Evolutionary conservation across 331 rosid genomes (phyloP).

Genomic region (Quercus phellos): DNA sequence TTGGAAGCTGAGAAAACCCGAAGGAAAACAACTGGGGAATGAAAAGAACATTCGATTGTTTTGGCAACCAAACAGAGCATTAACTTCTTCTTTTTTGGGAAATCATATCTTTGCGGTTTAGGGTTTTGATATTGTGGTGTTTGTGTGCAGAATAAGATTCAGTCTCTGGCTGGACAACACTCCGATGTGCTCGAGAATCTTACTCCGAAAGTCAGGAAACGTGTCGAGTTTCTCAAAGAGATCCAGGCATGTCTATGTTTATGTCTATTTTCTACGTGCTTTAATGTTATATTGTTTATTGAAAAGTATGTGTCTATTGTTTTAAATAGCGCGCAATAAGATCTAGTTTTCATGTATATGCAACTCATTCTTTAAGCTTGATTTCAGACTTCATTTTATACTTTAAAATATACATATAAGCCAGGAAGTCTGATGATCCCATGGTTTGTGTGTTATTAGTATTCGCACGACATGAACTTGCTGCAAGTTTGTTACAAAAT

Average conservation of each 20-base stretch:
- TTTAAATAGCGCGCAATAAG: background rate
- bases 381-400: too few species aligned
- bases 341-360: background rate
- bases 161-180: slow-evolving; percentile 69
- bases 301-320: background rate
- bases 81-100: too few species aligned
- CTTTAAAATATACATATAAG: background rate
- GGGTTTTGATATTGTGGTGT: too few species aligned
- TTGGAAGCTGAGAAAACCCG: background rate
- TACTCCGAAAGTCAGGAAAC: slow-evolving; percentile 59
- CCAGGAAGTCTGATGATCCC: too few species aligned
- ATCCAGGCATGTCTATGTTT: slow-evolving; percentile 49
- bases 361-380: background rate
- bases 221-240: slow-evolving; percentile 75
- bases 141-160: slow-evolving; percentile 57
- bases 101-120: too few species aligned
- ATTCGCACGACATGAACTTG: background rate
- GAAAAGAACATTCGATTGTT: too few species aligned
- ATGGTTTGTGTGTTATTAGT: too few species aligned
- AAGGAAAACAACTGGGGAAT: background rate
- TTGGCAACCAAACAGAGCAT: too few species aligned
- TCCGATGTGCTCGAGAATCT: slow-evolving; percentile 57
- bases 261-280: background rate
- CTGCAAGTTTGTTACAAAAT: background rate
- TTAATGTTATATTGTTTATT: background rate